phyloP scores from a whole-genome alignment of 768 basidiomycete genomes.

The Lactarius hatsudake region DNA sequence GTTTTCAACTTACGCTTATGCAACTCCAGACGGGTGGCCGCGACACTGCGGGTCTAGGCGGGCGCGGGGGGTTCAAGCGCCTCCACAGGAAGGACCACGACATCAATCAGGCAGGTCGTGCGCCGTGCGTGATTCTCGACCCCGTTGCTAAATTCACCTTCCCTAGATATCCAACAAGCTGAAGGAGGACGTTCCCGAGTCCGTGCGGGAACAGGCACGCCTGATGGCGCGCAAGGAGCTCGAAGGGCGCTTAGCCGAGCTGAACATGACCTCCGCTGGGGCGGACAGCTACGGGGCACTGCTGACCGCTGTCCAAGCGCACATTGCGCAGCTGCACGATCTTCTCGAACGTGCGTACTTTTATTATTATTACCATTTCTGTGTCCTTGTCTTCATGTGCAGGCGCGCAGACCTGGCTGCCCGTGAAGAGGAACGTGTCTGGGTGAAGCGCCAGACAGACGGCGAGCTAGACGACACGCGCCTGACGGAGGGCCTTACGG shows the following conservation, averaged over 20 bases:
- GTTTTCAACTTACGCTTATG: not conserved
- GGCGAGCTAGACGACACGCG: slow-evolving; percentile 68
- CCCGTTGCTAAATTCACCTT: not conserved
- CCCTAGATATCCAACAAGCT: slow-evolving; percentile 48
- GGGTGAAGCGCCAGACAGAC: slow-evolving; percentile 69
- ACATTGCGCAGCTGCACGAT: slow-evolving; percentile 58
- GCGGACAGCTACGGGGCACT: slow-evolving; percentile 55
- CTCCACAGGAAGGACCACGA: slow-evolving; percentile 55
- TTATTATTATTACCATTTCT: not conserved
- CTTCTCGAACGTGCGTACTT: slow-evolving; percentile 54
- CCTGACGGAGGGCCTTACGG: slow-evolving; percentile 64
- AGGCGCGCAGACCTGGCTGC: slow-evolving; percentile 54
- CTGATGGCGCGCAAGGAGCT: slow-evolving; percentile 67
- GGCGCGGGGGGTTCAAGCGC: slow-evolving; percentile 65
- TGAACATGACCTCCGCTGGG: slow-evolving; percentile 56
- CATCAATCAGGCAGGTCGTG: slow-evolving; percentile 51
- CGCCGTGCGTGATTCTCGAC: not conserved
- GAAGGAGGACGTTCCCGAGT: slow-evolving; percentile 58
- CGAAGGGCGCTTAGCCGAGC: slow-evolving; percentile 56
- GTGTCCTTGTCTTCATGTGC: no score
- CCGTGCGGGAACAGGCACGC: slow-evolving; percentile 59
- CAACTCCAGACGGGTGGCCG: slow-evolving; percentile 54
- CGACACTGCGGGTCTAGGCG: slow-evolving; percentile 65
- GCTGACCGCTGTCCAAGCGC: slow-evolving; percentile 53
- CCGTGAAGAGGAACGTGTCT: slow-evolving; percentile 66